Evolutionary conservation across 2,329 filamentous ascomycete species (phyloP).

Genomic region (Neofusicoccum kwambonambiense): DNA sequence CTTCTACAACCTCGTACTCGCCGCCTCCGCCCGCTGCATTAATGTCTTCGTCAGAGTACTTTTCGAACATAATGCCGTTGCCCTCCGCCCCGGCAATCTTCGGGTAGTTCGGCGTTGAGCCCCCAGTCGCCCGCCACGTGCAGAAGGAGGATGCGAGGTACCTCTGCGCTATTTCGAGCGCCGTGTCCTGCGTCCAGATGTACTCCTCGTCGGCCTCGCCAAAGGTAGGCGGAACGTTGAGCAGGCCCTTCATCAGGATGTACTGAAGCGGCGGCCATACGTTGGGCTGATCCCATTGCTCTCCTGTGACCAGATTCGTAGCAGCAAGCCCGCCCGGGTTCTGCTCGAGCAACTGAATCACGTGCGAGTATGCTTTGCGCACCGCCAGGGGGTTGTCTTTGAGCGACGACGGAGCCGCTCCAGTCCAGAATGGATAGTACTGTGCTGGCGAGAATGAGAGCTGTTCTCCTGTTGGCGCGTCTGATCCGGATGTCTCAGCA

Average conservation of each 20-base stretch:
- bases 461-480: constrained; percentile 56
- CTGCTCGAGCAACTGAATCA: constrained; percentile 53
- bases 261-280: constrained; percentile 70
- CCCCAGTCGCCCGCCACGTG: constrained; percentile 68
- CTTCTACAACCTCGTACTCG: constrained; percentile 68
- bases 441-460: constrained; percentile 59
- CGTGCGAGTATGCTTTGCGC: constrained; percentile 53
- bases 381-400: constrained; percentile 61
- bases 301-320: constrained; percentile 59
- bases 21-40: constrained; percentile 64
- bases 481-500: constrained; percentile 40
- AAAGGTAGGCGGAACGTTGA: constrained; percentile 59
- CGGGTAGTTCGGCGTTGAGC: constrained; percentile 54
- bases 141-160: constrained; percentile 68
- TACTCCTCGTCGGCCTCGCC: constrained; percentile 55
- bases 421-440: constrained; percentile 69
- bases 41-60: constrained; percentile 61
- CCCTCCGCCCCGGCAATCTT: constrained; percentile 50
- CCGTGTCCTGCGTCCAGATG: constrained; percentile 54
- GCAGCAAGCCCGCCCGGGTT: constrained; percentile 60
- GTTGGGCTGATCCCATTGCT: constrained; percentile 71
- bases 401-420: constrained; percentile 58
- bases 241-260: constrained; percentile 61
- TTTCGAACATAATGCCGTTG: constrained; percentile 67
- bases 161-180: constrained; percentile 60